Evolutionary conservation across 139 green algal species (phyloP).

Genomic region (Pleodorina starrii): DNA sequence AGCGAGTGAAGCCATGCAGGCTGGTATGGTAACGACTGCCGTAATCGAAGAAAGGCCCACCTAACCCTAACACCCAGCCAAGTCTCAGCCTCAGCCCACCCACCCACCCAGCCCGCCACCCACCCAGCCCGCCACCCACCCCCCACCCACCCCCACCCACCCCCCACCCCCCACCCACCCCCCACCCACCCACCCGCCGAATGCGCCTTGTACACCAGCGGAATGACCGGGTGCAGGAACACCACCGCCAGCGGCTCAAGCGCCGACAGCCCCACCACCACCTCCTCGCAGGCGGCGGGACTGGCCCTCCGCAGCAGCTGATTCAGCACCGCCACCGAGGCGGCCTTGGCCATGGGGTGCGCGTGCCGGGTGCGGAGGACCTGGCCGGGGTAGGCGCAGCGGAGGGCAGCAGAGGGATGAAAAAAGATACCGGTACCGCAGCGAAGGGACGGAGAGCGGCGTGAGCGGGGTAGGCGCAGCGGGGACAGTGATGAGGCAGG

Average conservation of each 20-base stretch:
- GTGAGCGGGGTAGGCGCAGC: too few relatives aligned
- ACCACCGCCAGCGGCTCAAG: constrained; percentile 53
- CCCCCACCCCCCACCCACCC: too few relatives aligned
- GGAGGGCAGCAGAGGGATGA: too few relatives aligned
- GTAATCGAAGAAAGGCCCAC: too few relatives aligned
- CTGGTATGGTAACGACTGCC: too few relatives aligned
- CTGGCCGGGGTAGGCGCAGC: constrained; percentile 23
- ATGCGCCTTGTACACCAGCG: constrained; percentile 62
- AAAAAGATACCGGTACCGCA: too few relatives aligned
- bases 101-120: too few relatives aligned
- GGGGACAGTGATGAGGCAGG: too few relatives aligned
- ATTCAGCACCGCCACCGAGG: constrained; percentile 55
- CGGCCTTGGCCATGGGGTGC: constrained; percentile 58
- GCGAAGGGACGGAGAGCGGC: too few relatives aligned
- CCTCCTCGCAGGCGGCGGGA: constrained; percentile 42
- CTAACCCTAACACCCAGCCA: too few relatives aligned
- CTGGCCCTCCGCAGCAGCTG: constrained; percentile 41
- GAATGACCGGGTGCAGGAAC: constrained; percentile 55
- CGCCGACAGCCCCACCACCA: constrained; percentile 34
- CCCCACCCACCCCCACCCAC: background rate
- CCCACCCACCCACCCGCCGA: constrained; percentile 48
- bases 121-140: background rate
- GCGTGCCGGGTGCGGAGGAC: constrained; percentile 51
- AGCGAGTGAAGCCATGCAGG: too few relatives aligned
- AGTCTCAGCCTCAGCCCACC: too few relatives aligned